Conservation (phyloP, 768 basidiomycete species). For the Tylopilus felleus region DNA sequence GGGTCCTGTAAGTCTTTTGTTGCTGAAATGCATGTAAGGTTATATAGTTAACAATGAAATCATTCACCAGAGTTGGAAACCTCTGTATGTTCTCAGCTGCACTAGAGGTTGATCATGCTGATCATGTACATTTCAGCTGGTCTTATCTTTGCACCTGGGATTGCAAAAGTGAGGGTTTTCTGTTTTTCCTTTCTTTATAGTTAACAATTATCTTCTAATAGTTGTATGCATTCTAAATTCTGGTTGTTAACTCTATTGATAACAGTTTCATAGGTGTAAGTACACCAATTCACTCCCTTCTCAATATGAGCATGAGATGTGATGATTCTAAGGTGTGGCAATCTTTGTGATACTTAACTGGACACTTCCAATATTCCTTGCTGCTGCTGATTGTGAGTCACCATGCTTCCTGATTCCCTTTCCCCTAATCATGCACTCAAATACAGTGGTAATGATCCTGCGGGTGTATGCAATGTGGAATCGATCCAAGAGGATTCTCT, state of each 20-base stretch:
- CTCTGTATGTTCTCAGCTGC: background rate
- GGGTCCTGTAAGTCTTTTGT: background rate
- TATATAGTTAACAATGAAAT: background rate
- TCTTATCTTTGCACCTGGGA: slow-evolving; percentile 3
- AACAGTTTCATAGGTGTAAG: background rate
- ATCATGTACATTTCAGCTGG: background rate
- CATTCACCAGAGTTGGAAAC: background rate
- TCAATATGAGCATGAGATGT: background rate
- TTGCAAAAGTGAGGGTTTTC: background rate
- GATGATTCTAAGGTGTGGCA: background rate
- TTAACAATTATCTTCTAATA: background rate
- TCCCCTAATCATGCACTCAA: background rate
- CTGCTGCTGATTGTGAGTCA: background rate
- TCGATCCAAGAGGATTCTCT: background rate
- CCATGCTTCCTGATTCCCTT: background rate
- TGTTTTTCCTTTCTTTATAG: no score
- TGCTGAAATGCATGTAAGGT: no score
- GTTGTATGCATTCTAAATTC: background rate
- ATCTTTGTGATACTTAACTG: background rate
- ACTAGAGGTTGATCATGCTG: background rate
- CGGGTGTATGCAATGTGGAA: background rate
- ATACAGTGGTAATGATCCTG: background rate
- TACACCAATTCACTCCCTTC: background rate
- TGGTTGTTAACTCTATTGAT: background rate
- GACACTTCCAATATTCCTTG: background rate